Conservation (phyloP, 441 rosid species). For the Adansonia gregorii region DNA sequence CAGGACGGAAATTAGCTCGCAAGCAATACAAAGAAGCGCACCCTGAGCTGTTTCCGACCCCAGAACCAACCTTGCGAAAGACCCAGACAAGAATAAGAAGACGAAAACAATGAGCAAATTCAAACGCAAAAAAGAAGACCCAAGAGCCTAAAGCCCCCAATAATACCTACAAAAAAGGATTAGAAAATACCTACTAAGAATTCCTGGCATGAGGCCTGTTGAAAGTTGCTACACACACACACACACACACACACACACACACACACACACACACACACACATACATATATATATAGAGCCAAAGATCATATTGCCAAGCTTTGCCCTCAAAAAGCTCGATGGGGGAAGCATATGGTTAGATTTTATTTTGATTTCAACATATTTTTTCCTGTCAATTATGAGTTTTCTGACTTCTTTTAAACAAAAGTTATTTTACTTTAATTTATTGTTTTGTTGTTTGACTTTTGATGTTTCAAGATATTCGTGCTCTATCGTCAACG, state of each 20-base stretch:
- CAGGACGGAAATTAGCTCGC: constrained; percentile 75
- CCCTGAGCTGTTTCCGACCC: constrained; percentile 66
- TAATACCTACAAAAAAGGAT: constrained; percentile 42
- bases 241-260: too few species aligned
- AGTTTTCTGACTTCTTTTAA: too few species aligned
- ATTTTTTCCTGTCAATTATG: not conserved
- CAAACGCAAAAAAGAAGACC: constrained; percentile 57
- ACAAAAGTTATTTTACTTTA: not conserved
- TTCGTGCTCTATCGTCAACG: constrained; percentile 84
- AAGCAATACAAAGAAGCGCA: constrained; percentile 60
- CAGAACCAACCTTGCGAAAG: constrained; percentile 72
- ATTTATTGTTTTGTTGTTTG: not conserved
- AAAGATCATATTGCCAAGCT: constrained; percentile 81
- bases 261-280: too few species aligned
- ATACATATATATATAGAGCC: constrained; percentile 57
- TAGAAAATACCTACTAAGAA: constrained; percentile 71
- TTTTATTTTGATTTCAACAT: not conserved
- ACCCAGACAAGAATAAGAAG: constrained; percentile 69
- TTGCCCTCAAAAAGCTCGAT: constrained; percentile 79
- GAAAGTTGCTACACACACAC: constrained; percentile 62
- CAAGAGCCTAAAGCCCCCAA: constrained; percentile 34
- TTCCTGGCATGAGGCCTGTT: constrained; percentile 95
- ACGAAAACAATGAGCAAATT: constrained; percentile 55
- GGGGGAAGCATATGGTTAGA: constrained; percentile 89
- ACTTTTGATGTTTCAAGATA: constrained; percentile 52